These are phyloP conservation scores for Candida oleophila DNA, from an alignment of 805 yeast genomes.

Conservation along the genomic window DNA sequence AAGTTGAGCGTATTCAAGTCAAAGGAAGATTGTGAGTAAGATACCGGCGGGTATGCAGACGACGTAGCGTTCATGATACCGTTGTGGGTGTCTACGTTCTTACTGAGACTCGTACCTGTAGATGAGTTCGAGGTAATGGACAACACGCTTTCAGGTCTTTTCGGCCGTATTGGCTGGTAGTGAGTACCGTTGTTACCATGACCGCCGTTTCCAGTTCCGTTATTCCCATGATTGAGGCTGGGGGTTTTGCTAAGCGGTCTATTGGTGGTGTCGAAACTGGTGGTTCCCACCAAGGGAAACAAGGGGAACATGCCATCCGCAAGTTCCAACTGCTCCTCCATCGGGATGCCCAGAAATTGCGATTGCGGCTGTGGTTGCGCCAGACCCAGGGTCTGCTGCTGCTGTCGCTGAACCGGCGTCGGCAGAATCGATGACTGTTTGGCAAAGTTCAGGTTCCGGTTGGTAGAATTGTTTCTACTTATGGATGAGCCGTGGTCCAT, in stretches of 20 bases:
- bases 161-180: slow-evolving; percentile 27
- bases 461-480: neutral
- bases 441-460: neutral
- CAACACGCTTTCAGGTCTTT: slow-evolving; percentile 40
- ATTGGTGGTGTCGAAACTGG: slow-evolving; percentile 29
- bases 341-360: neutral
- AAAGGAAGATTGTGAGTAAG: slow-evolving; percentile 5
- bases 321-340: slow-evolving; percentile 2
- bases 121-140: slow-evolving; percentile 40
- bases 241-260: slow-evolving; percentile 19
- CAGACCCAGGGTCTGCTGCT: neutral
- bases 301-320: slow-evolving; percentile 41
- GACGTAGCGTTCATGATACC: neutral
- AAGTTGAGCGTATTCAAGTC: neutral
- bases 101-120: slow-evolving; percentile 6
- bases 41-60: slow-evolving; percentile 5
- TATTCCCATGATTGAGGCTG: neutral
- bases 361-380: neutral
- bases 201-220: neutral
- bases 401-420: neutral
- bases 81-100: slow-evolving; percentile 1
- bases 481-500: neutral
- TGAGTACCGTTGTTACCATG: slow-evolving; percentile 6
- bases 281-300: slow-evolving; percentile 40
- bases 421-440: neutral